A percentile compares a stretch with the other conserved stretches of the same genome.
These are phyloP conservation scores for Trichoderma aggressivum DNA, from an alignment of 2,329 filamentous ascomycete genomes.

Conservation along the genomic window DNA sequence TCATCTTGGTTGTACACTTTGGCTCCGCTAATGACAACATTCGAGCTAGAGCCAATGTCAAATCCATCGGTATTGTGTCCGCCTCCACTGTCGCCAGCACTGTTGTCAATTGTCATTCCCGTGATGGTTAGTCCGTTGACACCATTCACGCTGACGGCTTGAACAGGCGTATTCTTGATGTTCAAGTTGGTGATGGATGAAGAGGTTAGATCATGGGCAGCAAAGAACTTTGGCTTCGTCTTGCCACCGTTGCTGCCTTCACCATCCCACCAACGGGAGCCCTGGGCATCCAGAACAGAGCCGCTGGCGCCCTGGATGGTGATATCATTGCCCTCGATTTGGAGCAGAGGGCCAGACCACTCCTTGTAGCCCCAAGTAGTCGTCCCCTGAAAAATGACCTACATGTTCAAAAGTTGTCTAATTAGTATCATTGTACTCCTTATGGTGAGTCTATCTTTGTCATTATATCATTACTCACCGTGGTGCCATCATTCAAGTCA, in stretches of 20 bases:
- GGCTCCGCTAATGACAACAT: conserved; percentile 50
- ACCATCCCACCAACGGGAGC: conserved; percentile 56
- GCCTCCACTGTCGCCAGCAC: conserved; percentile 33
- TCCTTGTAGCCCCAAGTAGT: conserved; percentile 11
- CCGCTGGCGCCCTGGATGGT: conserved; percentile 1
- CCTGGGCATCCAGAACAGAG: neutral
- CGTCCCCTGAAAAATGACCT: conserved; percentile 10
- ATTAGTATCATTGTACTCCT: neutral
- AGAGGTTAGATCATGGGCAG: conserved; percentile 38
- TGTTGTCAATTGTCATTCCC: conserved; percentile 39
- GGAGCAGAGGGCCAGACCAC: conserved; percentile 8
- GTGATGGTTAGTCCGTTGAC: conserved; percentile 35
- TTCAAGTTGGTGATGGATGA: conserved; percentile 38
- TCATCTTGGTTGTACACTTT: conserved; percentile 60
- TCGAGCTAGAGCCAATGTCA: conserved; percentile 49
- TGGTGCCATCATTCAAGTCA: conserved; percentile 8
- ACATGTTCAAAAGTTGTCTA: neutral
- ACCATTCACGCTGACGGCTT: conserved; percentile 39
- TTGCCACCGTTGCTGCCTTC: conserved; percentile 58
- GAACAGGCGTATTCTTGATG: conserved; percentile 42
- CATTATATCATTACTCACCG: neutral
- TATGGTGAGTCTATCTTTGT: accelerated
- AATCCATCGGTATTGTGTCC: conserved; percentile 59
- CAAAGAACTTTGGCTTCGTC: conserved; percentile 62
- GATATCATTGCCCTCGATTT: conserved; percentile 7